Base-by-base conservation (phyloP, 2,329 filamentous ascomycete genomes). In the Stemphylium beticola region DNA sequence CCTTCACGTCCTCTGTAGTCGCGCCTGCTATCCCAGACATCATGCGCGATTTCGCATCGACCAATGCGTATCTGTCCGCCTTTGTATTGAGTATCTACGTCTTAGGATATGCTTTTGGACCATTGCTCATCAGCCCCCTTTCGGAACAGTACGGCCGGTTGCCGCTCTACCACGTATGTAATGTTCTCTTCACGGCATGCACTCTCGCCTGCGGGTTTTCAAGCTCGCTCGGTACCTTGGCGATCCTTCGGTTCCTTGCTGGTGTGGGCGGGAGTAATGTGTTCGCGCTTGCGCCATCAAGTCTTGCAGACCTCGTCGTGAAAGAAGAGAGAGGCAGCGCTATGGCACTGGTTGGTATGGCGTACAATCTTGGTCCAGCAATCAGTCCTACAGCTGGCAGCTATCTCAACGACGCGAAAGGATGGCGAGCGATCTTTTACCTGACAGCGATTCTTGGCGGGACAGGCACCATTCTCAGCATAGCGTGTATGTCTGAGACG, bases 101-200 rank as follows among this genome's bases (percentile, higher is more conserved):
- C 10, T 51, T 74, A 4, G 69, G 66, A 2, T 72, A 65, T 24
- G 66, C 68, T 11, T 53, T 65, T 36, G 69, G 71, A 1, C 71
- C 71, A 0, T 60, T 68, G 11, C 24, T 69, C 15, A 56, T 67
- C 10, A 64, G 61, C 2, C 68, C 69, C 1, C 56, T 71, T 3
- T 66, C 65, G n/a, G 68, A 71, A 41, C 39, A 68, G 4, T 71
- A 64, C 43, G 67, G 65, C 12, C 63, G 66, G 46, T 55, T 76
- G 75, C 81, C 82, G 57, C 60, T 83, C 2, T 72, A 87, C 57
- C 77, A 80, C 10, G 66, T 66, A 2, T 81, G 83, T 49, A 89
- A 85, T 55, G 66, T 80, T 12, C 78, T 84, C 55, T 89, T 88
- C 70, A 80, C 83, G 50, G 63, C 81, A 6, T 87, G 83, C 77